Conservation (phyloP, 208 protist genomes). For the Chromosphaera perkinsii region DNA sequence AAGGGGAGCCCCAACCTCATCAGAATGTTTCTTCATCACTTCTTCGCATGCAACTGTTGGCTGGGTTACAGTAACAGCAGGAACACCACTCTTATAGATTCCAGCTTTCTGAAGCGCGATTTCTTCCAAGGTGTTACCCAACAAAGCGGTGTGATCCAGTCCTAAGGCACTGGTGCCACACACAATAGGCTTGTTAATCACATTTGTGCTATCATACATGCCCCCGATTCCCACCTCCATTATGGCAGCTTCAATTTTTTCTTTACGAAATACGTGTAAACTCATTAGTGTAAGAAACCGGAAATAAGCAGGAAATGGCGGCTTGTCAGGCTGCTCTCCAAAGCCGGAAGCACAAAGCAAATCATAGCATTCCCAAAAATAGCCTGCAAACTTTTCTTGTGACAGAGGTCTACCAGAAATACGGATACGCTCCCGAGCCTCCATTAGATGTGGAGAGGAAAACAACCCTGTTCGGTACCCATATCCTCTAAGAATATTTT, state of each 20-base stretch:
- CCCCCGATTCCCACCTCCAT: conserved; percentile 88
- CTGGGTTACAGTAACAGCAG: background rate
- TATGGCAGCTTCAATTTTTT: conserved; percentile 49
- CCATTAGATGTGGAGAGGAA: conserved; percentile 42
- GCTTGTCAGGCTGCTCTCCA: background rate
- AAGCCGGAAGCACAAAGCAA: background rate
- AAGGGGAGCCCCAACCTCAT: background rate
- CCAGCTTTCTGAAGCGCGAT: conserved; percentile 85
- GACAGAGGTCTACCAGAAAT: conserved; percentile 42
- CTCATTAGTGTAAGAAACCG: conserved; percentile 49
- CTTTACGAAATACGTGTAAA: conserved; percentile 36
- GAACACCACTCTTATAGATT: conserved; percentile 74
- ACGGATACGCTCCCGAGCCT: conserved; percentile 45
- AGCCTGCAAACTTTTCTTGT: too few relatives aligned
- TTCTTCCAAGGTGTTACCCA: conserved; percentile 80
- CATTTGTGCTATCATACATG: conserved; percentile 79
- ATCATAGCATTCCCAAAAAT: background rate
- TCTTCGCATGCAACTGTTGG: too few relatives aligned
- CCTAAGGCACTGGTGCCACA: conserved; percentile 79
- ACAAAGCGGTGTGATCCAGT: conserved; percentile 80
- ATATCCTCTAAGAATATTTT: conserved; percentile 38
- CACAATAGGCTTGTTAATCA: conserved; percentile 67
- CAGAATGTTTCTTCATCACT: background rate
- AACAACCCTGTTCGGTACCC: conserved; percentile 42
- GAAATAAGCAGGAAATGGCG: conserved; percentile 50